Percentiles rank a stretch among this genome's conserved stretches.
phyloP scores from a whole-genome alignment of 495 filamentous ascomycete species.

The Annulohypoxylon bovei region DNA sequence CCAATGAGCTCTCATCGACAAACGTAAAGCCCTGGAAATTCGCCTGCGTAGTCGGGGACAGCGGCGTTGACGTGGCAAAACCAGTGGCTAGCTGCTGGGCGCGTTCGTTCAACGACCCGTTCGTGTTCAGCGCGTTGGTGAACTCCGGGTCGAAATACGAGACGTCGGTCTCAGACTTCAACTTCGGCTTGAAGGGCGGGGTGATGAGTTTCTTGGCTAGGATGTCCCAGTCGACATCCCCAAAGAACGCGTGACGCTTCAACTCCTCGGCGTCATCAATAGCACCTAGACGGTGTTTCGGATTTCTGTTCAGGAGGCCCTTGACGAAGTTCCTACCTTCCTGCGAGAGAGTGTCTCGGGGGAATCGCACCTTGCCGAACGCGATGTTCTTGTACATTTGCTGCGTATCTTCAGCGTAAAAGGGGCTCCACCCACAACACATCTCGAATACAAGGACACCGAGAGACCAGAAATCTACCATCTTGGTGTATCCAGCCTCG shows the following conservation, averaged over 20 bases:
- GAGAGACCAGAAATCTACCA: slow-evolving; percentile 99
- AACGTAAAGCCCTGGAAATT: slow-evolving; percentile 99
- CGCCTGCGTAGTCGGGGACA: slow-evolving; percentile 94
- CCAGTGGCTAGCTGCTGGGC: slow-evolving; percentile 83
- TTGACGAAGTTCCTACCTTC: slow-evolving; percentile 99
- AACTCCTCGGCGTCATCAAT: slow-evolving; percentile 93
- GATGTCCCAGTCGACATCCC: slow-evolving; percentile 90
- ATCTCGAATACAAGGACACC: slow-evolving; percentile 99
- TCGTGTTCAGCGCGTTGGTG: slow-evolving; percentile 87
- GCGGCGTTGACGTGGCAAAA: slow-evolving; percentile 81
- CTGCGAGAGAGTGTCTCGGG: slow-evolving; percentile 88
- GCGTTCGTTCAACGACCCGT: slow-evolving; percentile 87
- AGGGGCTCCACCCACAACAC: slow-evolving; percentile 99
- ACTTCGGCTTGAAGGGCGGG: slow-evolving; percentile 97
- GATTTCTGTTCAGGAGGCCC: slow-evolving; percentile 94
- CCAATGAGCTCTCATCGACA: slow-evolving; percentile 95
- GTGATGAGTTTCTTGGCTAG: slow-evolving; percentile 88
- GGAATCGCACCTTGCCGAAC: slow-evolving; percentile 97
- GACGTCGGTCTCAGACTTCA: slow-evolving; percentile 93
- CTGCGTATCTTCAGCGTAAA: slow-evolving; percentile 98
- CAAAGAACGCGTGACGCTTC: slow-evolving; percentile 93
- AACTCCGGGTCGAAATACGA: slow-evolving; percentile 99
- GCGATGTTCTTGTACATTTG: slow-evolving; percentile 99
- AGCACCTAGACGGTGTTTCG: slow-evolving; percentile 92
- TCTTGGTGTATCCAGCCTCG: slow-evolving; percentile 98